Evolutionary conservation across 768 basidiomycete species (phyloP).

Genomic region (Leccinum obscurum): DNA sequence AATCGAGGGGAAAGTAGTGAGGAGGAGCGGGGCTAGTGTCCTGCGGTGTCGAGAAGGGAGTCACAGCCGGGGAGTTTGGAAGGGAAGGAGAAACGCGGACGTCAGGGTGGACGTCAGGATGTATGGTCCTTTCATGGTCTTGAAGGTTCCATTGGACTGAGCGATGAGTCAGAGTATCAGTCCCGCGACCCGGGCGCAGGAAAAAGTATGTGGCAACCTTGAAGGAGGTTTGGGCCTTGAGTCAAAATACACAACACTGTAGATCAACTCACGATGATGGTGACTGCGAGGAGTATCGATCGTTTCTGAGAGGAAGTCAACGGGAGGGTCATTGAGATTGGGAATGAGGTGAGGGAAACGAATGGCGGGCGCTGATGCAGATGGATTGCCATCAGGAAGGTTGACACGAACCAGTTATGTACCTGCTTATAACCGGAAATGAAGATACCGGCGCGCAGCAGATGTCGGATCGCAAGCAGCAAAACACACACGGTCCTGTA

Average conservation of each 20-base stretch:
- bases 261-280: constrained; percentile 25
- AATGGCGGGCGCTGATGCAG: background rate
- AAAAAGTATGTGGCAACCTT: constrained; percentile 26
- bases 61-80: background rate
- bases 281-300: constrained; percentile 27
- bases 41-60: background rate
- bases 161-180: constrained; percentile 3
- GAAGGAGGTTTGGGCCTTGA: background rate
- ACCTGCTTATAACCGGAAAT: constrained; percentile 2
- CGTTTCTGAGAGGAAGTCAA: constrained; percentile 33
- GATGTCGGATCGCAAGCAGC: background rate
- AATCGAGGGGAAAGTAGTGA: constrained; percentile 4
- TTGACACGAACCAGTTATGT: background rate
- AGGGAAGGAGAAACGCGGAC: background rate
- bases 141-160: constrained; percentile 4
- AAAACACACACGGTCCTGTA: background rate
- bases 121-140: background rate
- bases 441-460: background rate
- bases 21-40: constrained; percentile 2
- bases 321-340: constrained; percentile 22
- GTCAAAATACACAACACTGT: too few species aligned
- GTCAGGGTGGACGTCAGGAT: background rate
- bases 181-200: constrained; percentile 10
- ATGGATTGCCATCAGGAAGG: background rate
- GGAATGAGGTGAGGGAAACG: background rate